Evolutionary conservation across 768 basidiomycete species (phyloP), one percentile per base, ranked within the genome.

Genomic region (Tricholoma flavovirens): DNA sequence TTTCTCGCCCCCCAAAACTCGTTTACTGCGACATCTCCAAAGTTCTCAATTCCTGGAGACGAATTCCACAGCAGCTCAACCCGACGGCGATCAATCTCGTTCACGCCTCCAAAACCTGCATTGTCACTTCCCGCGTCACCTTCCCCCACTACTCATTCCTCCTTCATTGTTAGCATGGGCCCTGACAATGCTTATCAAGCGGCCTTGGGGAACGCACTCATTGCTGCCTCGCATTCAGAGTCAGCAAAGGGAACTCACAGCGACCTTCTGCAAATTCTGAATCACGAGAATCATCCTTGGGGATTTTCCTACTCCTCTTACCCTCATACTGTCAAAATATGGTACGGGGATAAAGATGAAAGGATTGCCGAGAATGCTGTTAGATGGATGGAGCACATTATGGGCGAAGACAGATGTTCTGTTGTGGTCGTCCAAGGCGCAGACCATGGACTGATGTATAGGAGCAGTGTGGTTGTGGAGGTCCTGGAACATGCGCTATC

Each of bases 301-400:
- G 96, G 92, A 0, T 95, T 97, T 72, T 86, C 86, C 9, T 98
- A 98, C 67, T 69, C 80, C 14, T 80, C 89, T 19, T 89, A 95
- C 60, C 83, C 83, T 12, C 86, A 88, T 64, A 76, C 73, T 26
- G 88, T 91, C 46, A 83, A 82, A 42, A 85, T 99, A 38, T 98
- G 93, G 93, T 93, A 93, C 61, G 96, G 96, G 2, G 90, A 93
- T 62, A 82, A 79, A 60, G 96, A 99, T 69, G 96, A 98, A 71
- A 88, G 87, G 73, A 96, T 99, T 58, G 87, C 88, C 32, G 88
- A 96, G 68, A 86, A 88, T 62, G 90, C 92, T 45, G 87, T 98
- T 38, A 73, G 88, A 62, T 96, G 93, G 92, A 90, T 94, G 89
- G 90, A 94, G 70, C 83, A 81, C 59, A 83, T 81, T 33, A 90